These are phyloP conservation scores for Blastobotrys petasosporus DNA, from an alignment of 1,139 yeast species.

Conservation along the genomic window DNA sequence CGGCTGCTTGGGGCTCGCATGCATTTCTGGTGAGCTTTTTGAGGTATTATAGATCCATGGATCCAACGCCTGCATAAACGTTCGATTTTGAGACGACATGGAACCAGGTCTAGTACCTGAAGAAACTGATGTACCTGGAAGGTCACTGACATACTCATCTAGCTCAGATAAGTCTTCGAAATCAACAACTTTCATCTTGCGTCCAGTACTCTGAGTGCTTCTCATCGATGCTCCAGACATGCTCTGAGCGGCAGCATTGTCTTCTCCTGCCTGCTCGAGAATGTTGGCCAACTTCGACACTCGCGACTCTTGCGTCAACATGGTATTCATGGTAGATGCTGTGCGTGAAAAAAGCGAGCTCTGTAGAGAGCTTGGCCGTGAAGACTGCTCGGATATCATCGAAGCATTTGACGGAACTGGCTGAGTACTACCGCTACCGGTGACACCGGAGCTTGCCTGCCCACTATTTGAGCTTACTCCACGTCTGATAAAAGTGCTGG, in stretches of 20 bases:
- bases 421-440: neutral
- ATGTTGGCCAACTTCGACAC: constrained; percentile 7
- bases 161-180: constrained; percentile 20
- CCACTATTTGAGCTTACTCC: neutral
- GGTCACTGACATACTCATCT: constrained; percentile 5
- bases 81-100: constrained; percentile 4
- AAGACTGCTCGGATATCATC: constrained; percentile 6
- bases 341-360: constrained; percentile 24
- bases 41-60: constrained; percentile 9
- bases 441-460: neutral
- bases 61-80: constrained; percentile 9
- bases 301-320: constrained; percentile 11
- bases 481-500: constrained; percentile 1
- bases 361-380: constrained; percentile 18
- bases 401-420: constrained; percentile 12
- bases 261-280: constrained; percentile 8
- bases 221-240: constrained; percentile 3
- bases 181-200: constrained; percentile 23
- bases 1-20: neutral
- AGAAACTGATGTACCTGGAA: neutral
- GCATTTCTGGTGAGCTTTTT: neutral
- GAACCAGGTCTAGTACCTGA: neutral
- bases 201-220: constrained; percentile 13
- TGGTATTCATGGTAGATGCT: constrained; percentile 19
- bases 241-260: constrained; percentile 8